A percentile compares a stretch with the other conserved stretches of the same genome.
Evolutionary conservation across 1,284 basidiomycete species (phyloP).

Genomic region (Irpex rosettiformis): DNA sequence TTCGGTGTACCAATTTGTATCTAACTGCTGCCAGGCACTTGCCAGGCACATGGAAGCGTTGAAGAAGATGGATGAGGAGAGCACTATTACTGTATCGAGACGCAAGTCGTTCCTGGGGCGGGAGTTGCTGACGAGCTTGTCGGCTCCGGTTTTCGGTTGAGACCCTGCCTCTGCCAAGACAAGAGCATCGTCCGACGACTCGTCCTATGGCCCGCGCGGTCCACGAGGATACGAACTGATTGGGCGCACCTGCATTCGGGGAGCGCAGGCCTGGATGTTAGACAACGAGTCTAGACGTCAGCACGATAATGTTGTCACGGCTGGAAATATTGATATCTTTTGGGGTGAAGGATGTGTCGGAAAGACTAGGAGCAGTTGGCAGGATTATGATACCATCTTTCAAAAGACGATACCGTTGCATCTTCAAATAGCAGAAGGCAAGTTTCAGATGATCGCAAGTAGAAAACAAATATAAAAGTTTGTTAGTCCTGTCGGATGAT

Average conservation of each 20-base stretch:
- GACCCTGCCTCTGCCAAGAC: no score
- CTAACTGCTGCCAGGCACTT: not conserved
- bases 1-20: not conserved
- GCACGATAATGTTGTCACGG: not conserved
- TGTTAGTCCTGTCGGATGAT: no score
- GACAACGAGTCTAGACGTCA: not conserved
- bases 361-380: not conserved
- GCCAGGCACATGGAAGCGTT: not conserved
- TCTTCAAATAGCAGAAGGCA: no score
- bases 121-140: not conserved
- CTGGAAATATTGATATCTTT: not conserved
- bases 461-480: no score
- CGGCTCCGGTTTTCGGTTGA: not conserved
- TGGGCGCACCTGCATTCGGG: not conserved
- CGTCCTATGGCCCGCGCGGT: no score
- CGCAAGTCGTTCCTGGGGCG: not conserved
- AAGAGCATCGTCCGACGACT: not conserved
- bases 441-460: no score
- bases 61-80: not conserved
- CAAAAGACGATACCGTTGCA: no score
- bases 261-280: not conserved
- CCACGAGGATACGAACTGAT: not conserved
- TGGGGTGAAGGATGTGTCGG: not conserved
- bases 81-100: no score
- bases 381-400: no score